Base-by-base conservation (phyloP, 1,139 yeast species). In the Pneumocystis wakefieldiae region DNA sequence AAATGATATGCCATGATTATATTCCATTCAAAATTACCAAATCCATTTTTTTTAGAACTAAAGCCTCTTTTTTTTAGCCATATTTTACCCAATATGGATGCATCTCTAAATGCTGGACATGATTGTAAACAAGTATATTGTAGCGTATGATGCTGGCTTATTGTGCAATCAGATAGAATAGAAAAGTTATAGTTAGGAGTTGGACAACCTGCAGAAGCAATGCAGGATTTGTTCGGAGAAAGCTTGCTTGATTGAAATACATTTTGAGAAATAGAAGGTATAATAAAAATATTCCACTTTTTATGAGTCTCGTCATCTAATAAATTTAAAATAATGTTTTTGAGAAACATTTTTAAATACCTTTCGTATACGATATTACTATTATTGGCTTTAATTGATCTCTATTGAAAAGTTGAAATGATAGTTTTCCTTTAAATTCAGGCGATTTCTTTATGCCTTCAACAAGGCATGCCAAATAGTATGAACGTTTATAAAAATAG, bases 51-150 rank as follows among this genome's bases (percentile, higher is more conserved):
- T 1, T 75, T 67, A 0, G 95, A 83, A 6, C 82, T 79, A 66
- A 89, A 82, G 0, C 95, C 95, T 67, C 96, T 80, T 75, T 92
- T 97, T 63, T 82, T 80, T 59, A 92, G 78, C 98, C 98, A 92
- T 66, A 92, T 77, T 68, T 91, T 81, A 2, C 97, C 97, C 62
- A 92, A 78, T 17, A 85, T 81, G 68, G 92, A 85, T 1, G 98
- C 97, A 70, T 91, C 96, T 68, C 82, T 82, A 74, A 89, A 92
- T n/a, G 89, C 83, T 66, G 86, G 91, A 1, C 96, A 82, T 8
- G 85, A 77, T 70, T 86, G 86, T 69, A 86, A 85, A 41, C 87
- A 80, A 42, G 87, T 83, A 73, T 89, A 88, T 60, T 91, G 76
- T 70, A 81, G 86, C 72, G 86, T 85, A 71, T 88, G 78, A 72